Conservation (phyloP, 176 grass and related monocot species). For the Triticum dicoccoides region DNA sequence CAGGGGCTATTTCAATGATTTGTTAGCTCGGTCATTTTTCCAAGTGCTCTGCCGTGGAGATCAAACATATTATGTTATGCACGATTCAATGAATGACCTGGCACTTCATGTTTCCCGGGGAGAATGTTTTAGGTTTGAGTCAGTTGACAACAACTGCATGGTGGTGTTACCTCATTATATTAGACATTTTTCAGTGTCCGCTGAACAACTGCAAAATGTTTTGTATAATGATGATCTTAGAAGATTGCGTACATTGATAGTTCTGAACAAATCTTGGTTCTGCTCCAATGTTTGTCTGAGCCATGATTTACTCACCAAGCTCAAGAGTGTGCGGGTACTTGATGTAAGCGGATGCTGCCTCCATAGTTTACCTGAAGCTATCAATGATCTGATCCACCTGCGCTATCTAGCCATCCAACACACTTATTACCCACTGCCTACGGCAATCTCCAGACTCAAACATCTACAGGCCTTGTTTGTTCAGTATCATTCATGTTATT, state of each 20-base stretch:
- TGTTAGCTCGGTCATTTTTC: conserved; percentile 35
- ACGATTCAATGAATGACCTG: conserved; percentile 35
- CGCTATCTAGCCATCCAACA: conserved; percentile 17
- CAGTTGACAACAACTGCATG: background rate
- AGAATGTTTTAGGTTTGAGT: conserved; percentile 16
- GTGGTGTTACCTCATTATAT: no score
- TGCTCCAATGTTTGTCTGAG: background rate
- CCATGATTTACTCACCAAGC: background rate
- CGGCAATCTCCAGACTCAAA: conserved; percentile 5
- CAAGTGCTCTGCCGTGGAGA: background rate
- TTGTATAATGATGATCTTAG: background rate
- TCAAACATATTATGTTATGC: conserved; percentile 22
- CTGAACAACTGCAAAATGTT: background rate
- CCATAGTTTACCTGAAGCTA: conserved; percentile 2
- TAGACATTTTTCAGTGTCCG: no score
- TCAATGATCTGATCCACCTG: conserved; percentile 16
- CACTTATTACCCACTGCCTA: conserved; percentile 15
- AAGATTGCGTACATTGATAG: background rate
- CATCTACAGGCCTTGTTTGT: conserved; percentile 23
- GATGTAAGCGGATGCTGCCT: conserved; percentile 14
- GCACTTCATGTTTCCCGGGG: conserved; percentile 25
- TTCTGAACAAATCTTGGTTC: conserved; percentile 1
- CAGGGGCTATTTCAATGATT: conserved; percentile 35
- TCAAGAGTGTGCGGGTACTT: conserved; percentile 29
- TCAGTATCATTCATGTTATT: conserved; percentile 24